Evolutionary conservation across 495 filamentous ascomycete genomes (phyloP), one percentile per base, ranked within the genome.

Genomic region (Cenococcum geophilum): DNA sequence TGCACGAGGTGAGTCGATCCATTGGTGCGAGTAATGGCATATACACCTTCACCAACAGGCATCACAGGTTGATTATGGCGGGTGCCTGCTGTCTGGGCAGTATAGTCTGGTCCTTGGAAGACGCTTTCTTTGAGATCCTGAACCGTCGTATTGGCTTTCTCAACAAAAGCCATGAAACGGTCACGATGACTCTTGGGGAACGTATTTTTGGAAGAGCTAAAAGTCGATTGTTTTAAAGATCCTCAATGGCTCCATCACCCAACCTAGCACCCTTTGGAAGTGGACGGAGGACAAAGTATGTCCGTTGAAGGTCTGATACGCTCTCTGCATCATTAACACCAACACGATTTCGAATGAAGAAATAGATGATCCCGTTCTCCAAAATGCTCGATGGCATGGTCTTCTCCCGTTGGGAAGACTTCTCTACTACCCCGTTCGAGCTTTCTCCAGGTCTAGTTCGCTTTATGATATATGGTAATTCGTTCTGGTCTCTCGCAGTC

Each of bases 351-450:
- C 91, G 86, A 70, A 85, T 86, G 77, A 96, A 96, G 80, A 96
- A 95, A 77, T 96, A 96, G 64, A 97, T 88, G 64, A 96, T 81
- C 2, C 92, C 92, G 66, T 96, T 96, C 68, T 97, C 92, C 11
- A 96, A 77, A 27, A 93, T 83, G 57, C 76, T 89, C n/a, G 87
- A 86, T 0, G 91, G 83, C 5, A 85, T 76, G 1, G 65, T 73
- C 57, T 79, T 76, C 68, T 82, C 84, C 64, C 79, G 79, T 65
- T 79, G 68, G 18, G 68, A 58, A 27, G 72, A 72, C 47, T 73
- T 63, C 42, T 76, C 63, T 16, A 75, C 58, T 20, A 65, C 66
- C 21, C 63, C 64, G 5, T 40, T 52, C 18, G 51, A 64, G 10
- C 37, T 49, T 27, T 56, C 34, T 21, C 10, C 42, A 6, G 27